Base-by-base conservation (phyloP, 352 stramenopile species). In the Chrysophaeum taylorii region DNA sequence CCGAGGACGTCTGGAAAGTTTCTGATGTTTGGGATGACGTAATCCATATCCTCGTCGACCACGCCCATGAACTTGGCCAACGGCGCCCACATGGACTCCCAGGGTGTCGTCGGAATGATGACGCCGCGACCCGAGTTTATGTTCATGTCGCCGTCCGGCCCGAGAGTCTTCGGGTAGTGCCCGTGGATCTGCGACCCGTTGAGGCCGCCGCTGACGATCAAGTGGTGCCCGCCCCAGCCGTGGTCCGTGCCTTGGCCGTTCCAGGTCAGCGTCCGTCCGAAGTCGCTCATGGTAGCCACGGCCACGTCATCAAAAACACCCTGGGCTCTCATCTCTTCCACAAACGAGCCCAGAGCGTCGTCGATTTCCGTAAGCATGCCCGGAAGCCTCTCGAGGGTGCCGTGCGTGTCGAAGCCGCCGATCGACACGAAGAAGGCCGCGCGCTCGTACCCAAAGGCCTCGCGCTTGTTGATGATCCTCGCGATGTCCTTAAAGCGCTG, bases 341-440 rank as follows among this genome's bases (percentile, higher is more conserved):
- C 64, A 73, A 88, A 88, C 41, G 69, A 70, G 35, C 73, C 70
- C 25, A 86, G 53, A 18, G 70, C 80, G 27, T 66, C 25, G 69
- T 87, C 74, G 52, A 86, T 69, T 33, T 80, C 31, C 29, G 0
- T 35, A n/a, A n/a, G n/a, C n/a, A n/a, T n/a, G n/a, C n/a, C n/a
- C n/a, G n/a, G n/a, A n/a, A n/a, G n/a, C n/a, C n/a, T n/a, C 70
- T 85, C 81, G 37, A 75, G 71, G 16, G 16, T 57, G 0, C 72
- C n/a, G 60, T 90, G 85, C 31, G 79, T 78, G 75, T 90, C 85
- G 70, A 73, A 90, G 36, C 81, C 78, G 57, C 79, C 79, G 33
- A 71, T 76, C 31, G 53, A 50, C 16, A 79, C 36, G 68, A 75
- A 85, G 68, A 87, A 87, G 29, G 80, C 60, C 54, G 82, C 76